Conservation (phyloP, 768 basidiomycete genomes). For the Cubamyces lactineus region DNA sequence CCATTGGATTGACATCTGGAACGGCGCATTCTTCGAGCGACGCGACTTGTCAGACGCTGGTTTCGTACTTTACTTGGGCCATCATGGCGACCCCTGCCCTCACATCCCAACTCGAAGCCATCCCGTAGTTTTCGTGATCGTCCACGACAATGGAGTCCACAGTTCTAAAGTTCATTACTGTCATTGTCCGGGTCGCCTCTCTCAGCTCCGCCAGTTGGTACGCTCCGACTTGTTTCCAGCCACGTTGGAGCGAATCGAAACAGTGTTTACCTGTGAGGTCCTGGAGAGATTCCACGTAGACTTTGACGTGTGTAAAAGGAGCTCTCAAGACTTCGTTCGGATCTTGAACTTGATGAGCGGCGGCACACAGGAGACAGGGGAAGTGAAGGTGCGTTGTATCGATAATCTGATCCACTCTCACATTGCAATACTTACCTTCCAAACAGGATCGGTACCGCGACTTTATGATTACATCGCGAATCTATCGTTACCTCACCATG, state of each 20-base stretch:
- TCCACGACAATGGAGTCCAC: not conserved
- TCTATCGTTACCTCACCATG: not conserved
- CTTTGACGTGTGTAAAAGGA: not conserved
- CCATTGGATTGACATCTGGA: slow-evolving; percentile 2
- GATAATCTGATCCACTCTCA: not conserved
- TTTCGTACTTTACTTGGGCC: not conserved
- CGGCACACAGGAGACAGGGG: not conserved
- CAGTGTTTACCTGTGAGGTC: not conserved
- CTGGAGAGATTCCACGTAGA: not conserved
- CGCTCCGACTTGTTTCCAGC: not conserved
- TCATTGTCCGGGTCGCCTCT: not conserved
- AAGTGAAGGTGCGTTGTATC: too few species aligned
- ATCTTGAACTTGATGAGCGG: not conserved
- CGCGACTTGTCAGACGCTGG: not conserved
- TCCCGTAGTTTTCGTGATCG: not conserved
- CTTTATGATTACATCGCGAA: not conserved
- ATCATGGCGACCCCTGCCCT: not conserved
- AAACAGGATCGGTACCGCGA: not conserved
- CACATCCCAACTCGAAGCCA: not conserved
- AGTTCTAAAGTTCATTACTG: not conserved
- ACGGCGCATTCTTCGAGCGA: not conserved
- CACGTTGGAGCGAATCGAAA: not conserved
- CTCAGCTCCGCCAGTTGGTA: not conserved
- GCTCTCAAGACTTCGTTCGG: not conserved
- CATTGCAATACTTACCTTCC: not conserved